Percentiles rank a stretch among this genome's conserved stretches.
phyloP scores from a whole-genome alignment of 2,329 filamentous ascomycete genomes.

The Mollisia scopiformis region DNA sequence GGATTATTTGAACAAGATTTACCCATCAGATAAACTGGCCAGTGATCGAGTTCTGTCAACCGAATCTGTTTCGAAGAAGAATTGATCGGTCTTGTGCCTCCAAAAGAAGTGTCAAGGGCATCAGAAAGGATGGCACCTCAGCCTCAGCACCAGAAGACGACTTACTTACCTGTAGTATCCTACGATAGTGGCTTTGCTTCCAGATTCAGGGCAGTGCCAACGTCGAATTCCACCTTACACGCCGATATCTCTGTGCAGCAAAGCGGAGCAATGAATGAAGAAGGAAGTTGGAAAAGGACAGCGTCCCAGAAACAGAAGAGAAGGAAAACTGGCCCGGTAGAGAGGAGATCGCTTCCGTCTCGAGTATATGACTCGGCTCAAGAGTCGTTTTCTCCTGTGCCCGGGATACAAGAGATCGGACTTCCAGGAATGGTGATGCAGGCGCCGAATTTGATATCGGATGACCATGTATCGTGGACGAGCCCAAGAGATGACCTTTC shows the following conservation, averaged over 20 bases:
- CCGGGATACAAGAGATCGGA: not conserved
- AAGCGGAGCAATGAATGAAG: not conserved
- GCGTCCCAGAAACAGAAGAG: too few relatives aligned
- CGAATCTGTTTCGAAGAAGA: too few relatives aligned
- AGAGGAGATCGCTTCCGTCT: too few relatives aligned
- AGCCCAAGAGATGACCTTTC: not conserved
- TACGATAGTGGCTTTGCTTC: not conserved
- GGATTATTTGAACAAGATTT: too few relatives aligned
- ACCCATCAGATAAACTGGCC: too few relatives aligned
- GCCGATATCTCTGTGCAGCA: not conserved
- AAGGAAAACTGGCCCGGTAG: too few relatives aligned
- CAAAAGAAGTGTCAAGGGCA: too few relatives aligned
- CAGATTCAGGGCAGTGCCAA: not conserved
- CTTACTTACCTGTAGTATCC: too few relatives aligned
- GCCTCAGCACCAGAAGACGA: too few relatives aligned
- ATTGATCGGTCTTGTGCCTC: too few relatives aligned
- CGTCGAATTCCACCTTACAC: not conserved
- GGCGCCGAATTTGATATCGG: not conserved
- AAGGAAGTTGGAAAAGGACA: not conserved
- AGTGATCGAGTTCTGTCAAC: too few relatives aligned
- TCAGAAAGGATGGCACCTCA: too few relatives aligned
- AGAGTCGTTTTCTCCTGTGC: not conserved
- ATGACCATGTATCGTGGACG: not conserved
- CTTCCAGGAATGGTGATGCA: not conserved
- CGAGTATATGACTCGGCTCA: not conserved